A percentile compares a stretch with the other conserved stretches of the same genome.
phyloP scores from a whole-genome alignment of 768 basidiomycete species.

The Hortiboletus campestris region DNA sequence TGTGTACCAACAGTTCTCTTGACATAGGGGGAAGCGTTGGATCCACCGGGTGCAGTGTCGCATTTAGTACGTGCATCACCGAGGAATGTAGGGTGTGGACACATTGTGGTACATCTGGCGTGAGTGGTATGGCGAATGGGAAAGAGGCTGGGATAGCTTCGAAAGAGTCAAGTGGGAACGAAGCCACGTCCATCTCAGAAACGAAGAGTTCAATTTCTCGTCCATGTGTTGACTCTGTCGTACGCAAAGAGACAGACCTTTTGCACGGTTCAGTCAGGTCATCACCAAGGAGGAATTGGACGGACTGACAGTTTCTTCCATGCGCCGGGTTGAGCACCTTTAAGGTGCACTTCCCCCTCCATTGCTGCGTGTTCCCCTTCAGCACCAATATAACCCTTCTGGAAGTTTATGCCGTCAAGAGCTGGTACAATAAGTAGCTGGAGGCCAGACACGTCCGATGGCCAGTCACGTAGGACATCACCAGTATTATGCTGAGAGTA shows the following conservation, averaged over 20 bases:
- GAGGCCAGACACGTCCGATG: slow-evolving; percentile 33
- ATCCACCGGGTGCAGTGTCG: slow-evolving; percentile 56
- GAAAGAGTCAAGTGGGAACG: slow-evolving; percentile 36
- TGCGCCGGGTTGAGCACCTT: slow-evolving; percentile 55
- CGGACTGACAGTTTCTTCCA: slow-evolving; percentile 71
- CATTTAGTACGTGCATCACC: slow-evolving; percentile 67
- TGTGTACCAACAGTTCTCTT: slow-evolving; percentile 65
- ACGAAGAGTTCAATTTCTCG: slow-evolving; percentile 65
- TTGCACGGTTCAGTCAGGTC: slow-evolving; percentile 11
- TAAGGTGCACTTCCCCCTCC: slow-evolving; percentile 86
- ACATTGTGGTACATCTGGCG: slow-evolving; percentile 78
- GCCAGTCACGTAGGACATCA: slow-evolving; percentile 20
- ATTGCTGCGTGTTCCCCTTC: slow-evolving; percentile 80
- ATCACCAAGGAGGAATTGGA: slow-evolving; percentile 11
- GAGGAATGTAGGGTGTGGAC: slow-evolving; percentile 74
- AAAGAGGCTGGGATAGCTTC: slow-evolving; percentile 56
- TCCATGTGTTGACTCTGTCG: slow-evolving; percentile 60
- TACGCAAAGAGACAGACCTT: slow-evolving; percentile 66
- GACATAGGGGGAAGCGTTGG: slow-evolving; percentile 39
- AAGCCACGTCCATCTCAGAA: slow-evolving; percentile 56
- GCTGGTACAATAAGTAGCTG: slow-evolving; percentile 78
- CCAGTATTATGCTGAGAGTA: slow-evolving; percentile 52
- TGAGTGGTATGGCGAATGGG: slow-evolving; percentile 81
- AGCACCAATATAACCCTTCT: slow-evolving; percentile 82
- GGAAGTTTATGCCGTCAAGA: slow-evolving; percentile 70